phyloP scores from a whole-genome alignment of 2,329 filamentous ascomycete genomes.

The Fusarium dlaminii region DNA sequence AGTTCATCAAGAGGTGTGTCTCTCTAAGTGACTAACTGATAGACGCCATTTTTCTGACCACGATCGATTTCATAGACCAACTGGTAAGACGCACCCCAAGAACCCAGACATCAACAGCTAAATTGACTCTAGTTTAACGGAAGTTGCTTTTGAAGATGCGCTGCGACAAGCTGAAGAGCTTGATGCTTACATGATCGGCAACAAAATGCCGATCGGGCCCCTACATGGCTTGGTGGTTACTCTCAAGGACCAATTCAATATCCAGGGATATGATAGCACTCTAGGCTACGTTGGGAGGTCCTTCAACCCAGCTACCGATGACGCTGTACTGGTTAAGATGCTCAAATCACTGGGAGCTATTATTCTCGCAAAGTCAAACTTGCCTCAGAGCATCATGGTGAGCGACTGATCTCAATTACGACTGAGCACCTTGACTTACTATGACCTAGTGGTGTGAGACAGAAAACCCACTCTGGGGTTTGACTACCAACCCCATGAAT shows the following conservation, averaged over 20 bases:
- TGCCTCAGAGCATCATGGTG: conserved; percentile 3
- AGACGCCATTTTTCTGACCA: neutral
- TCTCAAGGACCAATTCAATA: conserved; percentile 1
- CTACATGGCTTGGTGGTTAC: neutral
- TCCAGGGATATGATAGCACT: neutral
- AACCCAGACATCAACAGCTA: neutral
- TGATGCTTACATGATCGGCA: neutral
- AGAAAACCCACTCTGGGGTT: neutral
- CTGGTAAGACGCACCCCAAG: neutral
- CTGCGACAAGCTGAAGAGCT: neutral
- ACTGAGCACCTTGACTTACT: neutral
- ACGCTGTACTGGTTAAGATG: neutral
- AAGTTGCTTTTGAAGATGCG: neutral
- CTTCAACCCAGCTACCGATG: neutral
- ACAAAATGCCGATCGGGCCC: neutral
- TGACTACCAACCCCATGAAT: neutral
- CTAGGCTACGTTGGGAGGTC: neutral
- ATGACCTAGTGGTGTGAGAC: neutral
- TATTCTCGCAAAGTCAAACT: neutral
- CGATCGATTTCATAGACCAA: neutral
- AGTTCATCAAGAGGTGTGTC: neutral
- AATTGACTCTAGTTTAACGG: neutral
- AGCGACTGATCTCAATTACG: neutral
- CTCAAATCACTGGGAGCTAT: neutral
- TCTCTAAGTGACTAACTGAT: neutral